Evolutionary conservation across 2,329 filamentous ascomycete genomes (phyloP).

Genomic region (Rutstroemia sp.): DNA sequence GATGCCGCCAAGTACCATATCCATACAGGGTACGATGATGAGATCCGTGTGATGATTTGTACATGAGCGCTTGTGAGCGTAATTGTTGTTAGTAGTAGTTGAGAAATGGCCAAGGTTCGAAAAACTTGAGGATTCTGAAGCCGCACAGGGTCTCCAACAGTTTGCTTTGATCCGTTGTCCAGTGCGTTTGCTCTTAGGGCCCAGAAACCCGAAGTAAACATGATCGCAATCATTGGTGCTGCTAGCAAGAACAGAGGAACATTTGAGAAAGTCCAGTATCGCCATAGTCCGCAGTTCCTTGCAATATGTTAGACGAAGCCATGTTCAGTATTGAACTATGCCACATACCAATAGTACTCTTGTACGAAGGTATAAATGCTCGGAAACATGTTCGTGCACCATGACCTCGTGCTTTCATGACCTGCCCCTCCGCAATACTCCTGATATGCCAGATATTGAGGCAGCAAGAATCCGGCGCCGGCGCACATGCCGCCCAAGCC

Average conservation of each 20-base stretch:
- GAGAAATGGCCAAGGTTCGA: slow-evolving; percentile 56
- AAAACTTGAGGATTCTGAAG: slow-evolving; percentile 15
- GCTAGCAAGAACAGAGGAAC: slow-evolving; percentile 83
- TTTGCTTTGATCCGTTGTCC: not conserved
- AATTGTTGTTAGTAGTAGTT: slow-evolving; percentile 62
- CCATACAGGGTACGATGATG: slow-evolving; percentile 84
- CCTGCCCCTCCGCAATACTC: slow-evolving; percentile 52
- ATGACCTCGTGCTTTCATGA: slow-evolving; percentile 43
- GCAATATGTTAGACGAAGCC: not conserved
- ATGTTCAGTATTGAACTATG: slow-evolving; percentile 7
- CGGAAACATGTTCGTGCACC: slow-evolving; percentile 68
- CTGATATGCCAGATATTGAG: slow-evolving; percentile 68
- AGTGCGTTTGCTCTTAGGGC: slow-evolving; percentile 22
- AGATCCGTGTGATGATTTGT: slow-evolving; percentile 85
- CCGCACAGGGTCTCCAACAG: not conserved
- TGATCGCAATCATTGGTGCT: slow-evolving; percentile 63
- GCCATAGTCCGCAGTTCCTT: slow-evolving; percentile 82
- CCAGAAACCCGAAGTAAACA: slow-evolving; percentile 53
- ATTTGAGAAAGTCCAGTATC: slow-evolving; percentile 85
- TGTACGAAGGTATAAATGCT: slow-evolving; percentile 93
- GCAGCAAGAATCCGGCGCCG: slow-evolving; percentile 58
- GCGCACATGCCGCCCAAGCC: slow-evolving; percentile 61
- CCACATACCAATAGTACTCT: slow-evolving; percentile 72
- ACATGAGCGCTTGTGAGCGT: slow-evolving; percentile 81
- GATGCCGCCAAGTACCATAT: slow-evolving; percentile 68